These are phyloP conservation scores for Fusarium nisikadoi DNA, from an alignment of 2,329 filamentous ascomycete species.

Conservation along the genomic window DNA sequence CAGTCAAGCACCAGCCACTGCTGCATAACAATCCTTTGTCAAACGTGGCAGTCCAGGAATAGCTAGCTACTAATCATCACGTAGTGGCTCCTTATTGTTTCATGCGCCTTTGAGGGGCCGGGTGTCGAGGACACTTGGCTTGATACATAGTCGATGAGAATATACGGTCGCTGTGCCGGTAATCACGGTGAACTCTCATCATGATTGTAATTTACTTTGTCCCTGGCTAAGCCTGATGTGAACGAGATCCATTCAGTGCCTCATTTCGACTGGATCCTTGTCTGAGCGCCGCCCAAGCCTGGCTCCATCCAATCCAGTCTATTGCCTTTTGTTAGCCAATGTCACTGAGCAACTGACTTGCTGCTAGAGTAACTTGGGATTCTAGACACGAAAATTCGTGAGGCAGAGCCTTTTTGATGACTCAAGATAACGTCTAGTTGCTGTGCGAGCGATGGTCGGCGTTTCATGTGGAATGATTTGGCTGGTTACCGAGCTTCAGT, in stretches of 20 bases:
- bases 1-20: background rate
- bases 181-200: conserved; percentile 25
- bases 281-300: conserved; percentile 23
- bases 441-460: conserved; percentile 1
- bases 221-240: conserved; percentile 39
- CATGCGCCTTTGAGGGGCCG: conserved; percentile 7
- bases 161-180: conserved; percentile 18
- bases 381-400: conserved; percentile 5
- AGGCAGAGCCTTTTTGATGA: background rate
- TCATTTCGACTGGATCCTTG: conserved; percentile 43
- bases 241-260: conserved; percentile 40
- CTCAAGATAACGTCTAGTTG: conserved; percentile 11
- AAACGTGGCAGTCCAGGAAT: conserved; percentile 18
- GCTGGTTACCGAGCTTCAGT: conserved; percentile 17
- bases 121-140: conserved; percentile 20
- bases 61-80: background rate
- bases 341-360: conserved; percentile 31
- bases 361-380: background rate
- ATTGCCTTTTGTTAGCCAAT: conserved; percentile 22
- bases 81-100: conserved; percentile 20
- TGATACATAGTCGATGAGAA: background rate
- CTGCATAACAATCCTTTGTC: conserved; percentile 7
- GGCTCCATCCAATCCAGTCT: conserved; percentile 16
- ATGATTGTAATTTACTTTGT: conserved; percentile 34
- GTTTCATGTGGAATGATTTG: conserved; percentile 17